Conservation (phyloP, 306 rosid genomes). For the Leucaena leucocephala region DNA sequence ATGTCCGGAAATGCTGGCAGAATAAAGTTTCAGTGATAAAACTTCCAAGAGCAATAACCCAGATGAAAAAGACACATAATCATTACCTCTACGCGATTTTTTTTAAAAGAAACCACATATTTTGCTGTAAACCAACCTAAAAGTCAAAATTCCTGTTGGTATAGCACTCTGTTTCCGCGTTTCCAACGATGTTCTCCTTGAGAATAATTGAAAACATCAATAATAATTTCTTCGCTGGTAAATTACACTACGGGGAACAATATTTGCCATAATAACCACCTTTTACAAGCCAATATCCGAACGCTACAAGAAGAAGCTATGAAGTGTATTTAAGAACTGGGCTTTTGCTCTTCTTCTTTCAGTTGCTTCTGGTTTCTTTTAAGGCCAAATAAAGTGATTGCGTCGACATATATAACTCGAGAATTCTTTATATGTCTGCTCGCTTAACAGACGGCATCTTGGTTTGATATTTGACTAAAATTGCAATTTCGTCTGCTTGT, state of each 20-base stretch:
- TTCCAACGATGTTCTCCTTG: conserved; percentile 37
- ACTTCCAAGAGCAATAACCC: conserved; percentile 48
- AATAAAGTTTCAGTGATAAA: conserved; percentile 46
- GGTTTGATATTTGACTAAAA: conserved; percentile 37
- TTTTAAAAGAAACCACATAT: conserved; percentile 15
- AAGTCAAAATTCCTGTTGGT: conserved; percentile 47
- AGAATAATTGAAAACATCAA: conserved; percentile 21
- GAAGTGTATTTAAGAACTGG: neutral
- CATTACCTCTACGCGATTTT: conserved; percentile 37
- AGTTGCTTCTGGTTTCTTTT: neutral
- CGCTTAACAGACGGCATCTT: conserved; percentile 23
- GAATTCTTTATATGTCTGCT: neutral
- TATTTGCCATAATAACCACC: neutral
- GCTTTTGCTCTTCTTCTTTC: neutral
- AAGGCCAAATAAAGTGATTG: neutral
- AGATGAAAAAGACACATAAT: conserved; percentile 42
- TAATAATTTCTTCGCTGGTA: neutral
- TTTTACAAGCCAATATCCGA: neutral
- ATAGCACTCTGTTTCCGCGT: conserved; percentile 40
- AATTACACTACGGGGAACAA: neutral
- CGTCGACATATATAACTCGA: neutral
- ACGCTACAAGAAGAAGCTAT: conserved; percentile 3
- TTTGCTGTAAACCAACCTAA: conserved; percentile 25
- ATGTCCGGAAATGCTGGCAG: conserved; percentile 38
- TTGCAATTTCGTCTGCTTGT: neutral